A percentile compares a stretch with the other conserved stretches of the same genome.
Conservation (phyloP, 768 basidiomycete genomes). For the Mycena alexandri region DNA sequence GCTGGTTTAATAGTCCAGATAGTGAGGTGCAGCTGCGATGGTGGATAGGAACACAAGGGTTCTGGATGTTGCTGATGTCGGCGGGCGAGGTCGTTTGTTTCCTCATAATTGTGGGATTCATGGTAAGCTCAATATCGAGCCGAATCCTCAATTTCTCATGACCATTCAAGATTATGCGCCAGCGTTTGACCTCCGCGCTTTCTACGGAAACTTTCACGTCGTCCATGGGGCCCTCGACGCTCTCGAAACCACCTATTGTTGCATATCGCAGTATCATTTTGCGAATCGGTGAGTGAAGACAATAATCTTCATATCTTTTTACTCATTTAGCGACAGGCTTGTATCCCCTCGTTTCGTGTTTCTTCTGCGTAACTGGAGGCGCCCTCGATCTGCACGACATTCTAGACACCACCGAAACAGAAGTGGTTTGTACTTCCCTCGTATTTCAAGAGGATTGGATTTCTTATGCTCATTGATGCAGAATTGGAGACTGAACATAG, state of each 20-base stretch:
- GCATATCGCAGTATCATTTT: constrained; percentile 21
- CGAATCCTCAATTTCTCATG: not conserved
- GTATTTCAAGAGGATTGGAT: too few relatives aligned
- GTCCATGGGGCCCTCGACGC: not conserved
- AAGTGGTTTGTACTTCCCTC: too few relatives aligned
- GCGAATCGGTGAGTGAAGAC: constrained; percentile 16
- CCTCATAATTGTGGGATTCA: constrained; percentile 10
- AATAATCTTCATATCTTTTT: not conserved
- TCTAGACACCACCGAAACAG: too few relatives aligned
- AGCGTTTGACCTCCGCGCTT: too few relatives aligned
- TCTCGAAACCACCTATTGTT: constrained; percentile 4
- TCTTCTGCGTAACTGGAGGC: too few relatives aligned
- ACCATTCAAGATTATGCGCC: not conserved
- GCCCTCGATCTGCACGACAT: too few relatives aligned
- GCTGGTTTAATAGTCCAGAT: constrained; percentile 23
- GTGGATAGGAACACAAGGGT: constrained; percentile 14
- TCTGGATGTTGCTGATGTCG: constrained; percentile 23
- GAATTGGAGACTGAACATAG: not conserved
- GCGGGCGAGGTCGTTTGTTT: constrained; percentile 20
- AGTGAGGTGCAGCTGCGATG: constrained; percentile 11
- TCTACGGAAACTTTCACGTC: not conserved
- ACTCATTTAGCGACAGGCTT: constrained; percentile 4
- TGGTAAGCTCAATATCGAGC: not conserved
- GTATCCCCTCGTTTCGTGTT: too few relatives aligned
- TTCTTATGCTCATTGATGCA: not conserved